A percentile compares a stretch with the other conserved stretches of the same genome.
phyloP scores from a whole-genome alignment of 257 asterid genomes.

The Solanum lignicaule region DNA sequence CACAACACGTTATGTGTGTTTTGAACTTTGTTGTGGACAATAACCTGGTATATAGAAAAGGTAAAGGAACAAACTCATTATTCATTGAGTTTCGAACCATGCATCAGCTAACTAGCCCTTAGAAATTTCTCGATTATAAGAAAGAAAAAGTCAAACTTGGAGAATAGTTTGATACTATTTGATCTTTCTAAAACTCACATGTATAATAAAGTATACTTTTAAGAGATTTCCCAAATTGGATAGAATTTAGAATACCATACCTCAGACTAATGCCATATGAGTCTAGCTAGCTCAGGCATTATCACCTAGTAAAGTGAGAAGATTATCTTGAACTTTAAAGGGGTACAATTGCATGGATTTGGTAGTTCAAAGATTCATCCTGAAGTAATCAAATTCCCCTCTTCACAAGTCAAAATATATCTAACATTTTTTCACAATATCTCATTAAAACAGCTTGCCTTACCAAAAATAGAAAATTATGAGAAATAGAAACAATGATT shows the following conservation, averaged over 20 bases:
- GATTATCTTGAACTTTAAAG: constrained; percentile 15
- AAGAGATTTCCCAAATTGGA: background rate
- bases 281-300: constrained; percentile 21
- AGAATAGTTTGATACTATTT: background rate
- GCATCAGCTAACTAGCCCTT: background rate
- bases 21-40: background rate
- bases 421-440: background rate
- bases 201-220: background rate
- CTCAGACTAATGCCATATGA: constrained; percentile 16
- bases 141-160: background rate
- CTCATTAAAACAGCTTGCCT: background rate
- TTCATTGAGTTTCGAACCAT: background rate
- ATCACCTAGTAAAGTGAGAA: constrained; percentile 17
- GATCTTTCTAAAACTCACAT: background rate
- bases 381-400: background rate
- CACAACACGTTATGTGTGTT: background rate
- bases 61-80: background rate
- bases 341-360: constrained; percentile 18
- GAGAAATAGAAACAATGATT: constrained; percentile 3
- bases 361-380: constrained; percentile 9
- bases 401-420: background rate
- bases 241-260: background rate
- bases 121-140: background rate
- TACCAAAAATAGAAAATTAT: background rate
- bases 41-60: background rate